phyloP scores from a whole-genome alignment of 805 yeast species.

The Candida montana region DNA sequence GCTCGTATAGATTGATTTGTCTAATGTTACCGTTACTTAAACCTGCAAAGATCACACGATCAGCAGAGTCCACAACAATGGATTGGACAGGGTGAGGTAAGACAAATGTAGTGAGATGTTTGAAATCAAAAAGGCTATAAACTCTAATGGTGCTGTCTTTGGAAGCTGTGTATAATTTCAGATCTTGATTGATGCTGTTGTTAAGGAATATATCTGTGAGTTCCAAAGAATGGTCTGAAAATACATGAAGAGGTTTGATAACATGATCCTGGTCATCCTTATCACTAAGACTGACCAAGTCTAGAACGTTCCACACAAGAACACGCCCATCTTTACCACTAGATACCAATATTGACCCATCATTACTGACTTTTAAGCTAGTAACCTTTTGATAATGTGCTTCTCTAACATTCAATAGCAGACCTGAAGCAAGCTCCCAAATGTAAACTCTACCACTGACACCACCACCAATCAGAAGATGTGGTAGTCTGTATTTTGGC shows the following conservation, averaged over 20 bases:
- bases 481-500: slow-evolving; percentile 47
- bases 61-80: slow-evolving; percentile 71
- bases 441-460: slow-evolving; percentile 69
- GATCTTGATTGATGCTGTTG: slow-evolving; percentile 52
- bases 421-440: slow-evolving; percentile 83
- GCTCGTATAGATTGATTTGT: slow-evolving; percentile 44
- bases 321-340: slow-evolving; percentile 82
- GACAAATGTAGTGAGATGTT: slow-evolving; percentile 67
- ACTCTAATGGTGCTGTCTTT: slow-evolving; percentile 70
- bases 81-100: slow-evolving; percentile 51
- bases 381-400: slow-evolving; percentile 80
- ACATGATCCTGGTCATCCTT: slow-evolving; percentile 27
- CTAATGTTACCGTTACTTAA: slow-evolving; percentile 56
- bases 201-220: slow-evolving; percentile 43
- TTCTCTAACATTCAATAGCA: slow-evolving; percentile 63
- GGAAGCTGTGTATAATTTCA: slow-evolving; percentile 64
- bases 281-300: slow-evolving; percentile 38
- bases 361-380: slow-evolving; percentile 50
- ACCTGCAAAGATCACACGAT: slow-evolving; percentile 70
- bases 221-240: slow-evolving; percentile 52
- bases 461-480: slow-evolving; percentile 71
- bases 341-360: slow-evolving; percentile 62
- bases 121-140: slow-evolving; percentile 43
- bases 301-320: slow-evolving; percentile 65
- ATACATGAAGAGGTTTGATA: slow-evolving; percentile 51